Evolutionary conservation across 2,329 filamentous ascomycete species (phyloP).

Genomic region (Ascochyta koolunga): DNA sequence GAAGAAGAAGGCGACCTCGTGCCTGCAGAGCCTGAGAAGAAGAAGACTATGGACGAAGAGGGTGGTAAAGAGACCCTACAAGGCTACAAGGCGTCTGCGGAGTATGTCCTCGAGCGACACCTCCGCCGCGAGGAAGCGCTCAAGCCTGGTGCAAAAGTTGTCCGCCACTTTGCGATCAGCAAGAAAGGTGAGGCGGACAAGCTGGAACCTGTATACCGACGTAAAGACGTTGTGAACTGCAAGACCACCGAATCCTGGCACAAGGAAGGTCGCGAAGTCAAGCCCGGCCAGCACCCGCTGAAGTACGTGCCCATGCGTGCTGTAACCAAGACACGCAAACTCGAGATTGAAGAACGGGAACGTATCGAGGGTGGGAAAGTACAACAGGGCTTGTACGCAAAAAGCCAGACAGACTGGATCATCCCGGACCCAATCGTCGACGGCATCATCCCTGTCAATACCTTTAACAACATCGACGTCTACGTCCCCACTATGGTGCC

Average conservation of each 20-base stretch:
- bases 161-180: slow-evolving; percentile 75
- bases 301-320: slow-evolving; percentile 91
- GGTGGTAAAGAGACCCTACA: slow-evolving; percentile 79
- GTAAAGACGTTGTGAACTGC: slow-evolving; percentile 80
- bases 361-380: slow-evolving; percentile 79
- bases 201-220: slow-evolving; percentile 79
- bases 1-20: slow-evolving; percentile 82
- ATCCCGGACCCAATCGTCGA: slow-evolving; percentile 85
- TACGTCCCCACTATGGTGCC: slow-evolving; percentile 96
- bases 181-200: slow-evolving; percentile 72
- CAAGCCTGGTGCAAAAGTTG: slow-evolving; percentile 68
- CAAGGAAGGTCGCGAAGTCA: slow-evolving; percentile 85
- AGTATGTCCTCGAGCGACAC: slow-evolving; percentile 85
- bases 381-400: slow-evolving; percentile 82
- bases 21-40: slow-evolving; percentile 66
- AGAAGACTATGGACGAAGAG: slow-evolving; percentile 72
- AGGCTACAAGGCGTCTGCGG: slow-evolving; percentile 83
- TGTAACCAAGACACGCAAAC: slow-evolving; percentile 83
- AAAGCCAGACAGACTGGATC: slow-evolving; percentile 92
- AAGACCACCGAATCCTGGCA: slow-evolving; percentile 97
- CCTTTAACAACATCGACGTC: slow-evolving; percentile 94
- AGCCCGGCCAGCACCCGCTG: slow-evolving; percentile 72
- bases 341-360: slow-evolving; percentile 87
- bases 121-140: slow-evolving; percentile 92
- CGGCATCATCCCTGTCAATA: slow-evolving; percentile 89